Conservation (phyloP, 495 filamentous ascomycete genomes). For the Penicillium cinerascens region DNA sequence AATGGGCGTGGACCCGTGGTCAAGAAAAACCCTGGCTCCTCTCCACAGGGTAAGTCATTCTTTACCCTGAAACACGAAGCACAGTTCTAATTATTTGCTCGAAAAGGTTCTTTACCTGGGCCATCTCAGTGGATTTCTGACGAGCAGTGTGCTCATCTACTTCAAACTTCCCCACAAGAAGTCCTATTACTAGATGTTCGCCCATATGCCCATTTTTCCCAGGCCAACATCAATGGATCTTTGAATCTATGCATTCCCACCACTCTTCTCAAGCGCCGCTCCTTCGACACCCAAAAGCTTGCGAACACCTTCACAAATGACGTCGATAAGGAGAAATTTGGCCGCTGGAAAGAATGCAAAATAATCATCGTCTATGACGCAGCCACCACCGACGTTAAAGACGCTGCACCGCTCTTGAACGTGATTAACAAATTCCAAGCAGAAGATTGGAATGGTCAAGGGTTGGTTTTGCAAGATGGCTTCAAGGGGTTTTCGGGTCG, state of each 20-base stretch:
- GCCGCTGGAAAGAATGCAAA: slow-evolving; percentile 66
- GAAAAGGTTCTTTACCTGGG: slow-evolving; percentile 1
- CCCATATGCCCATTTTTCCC: slow-evolving; percentile 75
- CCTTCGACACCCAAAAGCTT: slow-evolving; percentile 88
- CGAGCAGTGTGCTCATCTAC: slow-evolving; percentile 60
- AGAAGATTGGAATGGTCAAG: slow-evolving; percentile 75
- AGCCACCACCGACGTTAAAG: slow-evolving; percentile 68
- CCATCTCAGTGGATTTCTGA: slow-evolving; percentile 54
- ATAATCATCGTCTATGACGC: slow-evolving; percentile 87
- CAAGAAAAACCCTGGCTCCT: not conserved
- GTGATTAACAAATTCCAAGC: slow-evolving; percentile 87
- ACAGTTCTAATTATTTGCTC: not conserved
- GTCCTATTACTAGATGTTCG: slow-evolving; percentile 83
- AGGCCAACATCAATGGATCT: slow-evolving; percentile 70
- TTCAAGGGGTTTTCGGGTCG: slow-evolving; percentile 47
- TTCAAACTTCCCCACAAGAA: slow-evolving; percentile 54
- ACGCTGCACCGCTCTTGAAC: slow-evolving; percentile 72
- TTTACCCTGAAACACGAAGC: not conserved
- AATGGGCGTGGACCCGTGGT: not conserved
- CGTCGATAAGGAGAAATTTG: slow-evolving; percentile 68
- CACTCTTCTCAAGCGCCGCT: slow-evolving; percentile 83
- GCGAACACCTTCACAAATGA: slow-evolving; percentile 81
- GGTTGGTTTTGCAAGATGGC: slow-evolving; percentile 65
- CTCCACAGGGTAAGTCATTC: slow-evolving; percentile 9
- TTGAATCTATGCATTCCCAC: slow-evolving; percentile 95